Base-by-base conservation (phyloP, 2,329 filamentous ascomycete genomes). In the Fusarium sp. region DNA sequence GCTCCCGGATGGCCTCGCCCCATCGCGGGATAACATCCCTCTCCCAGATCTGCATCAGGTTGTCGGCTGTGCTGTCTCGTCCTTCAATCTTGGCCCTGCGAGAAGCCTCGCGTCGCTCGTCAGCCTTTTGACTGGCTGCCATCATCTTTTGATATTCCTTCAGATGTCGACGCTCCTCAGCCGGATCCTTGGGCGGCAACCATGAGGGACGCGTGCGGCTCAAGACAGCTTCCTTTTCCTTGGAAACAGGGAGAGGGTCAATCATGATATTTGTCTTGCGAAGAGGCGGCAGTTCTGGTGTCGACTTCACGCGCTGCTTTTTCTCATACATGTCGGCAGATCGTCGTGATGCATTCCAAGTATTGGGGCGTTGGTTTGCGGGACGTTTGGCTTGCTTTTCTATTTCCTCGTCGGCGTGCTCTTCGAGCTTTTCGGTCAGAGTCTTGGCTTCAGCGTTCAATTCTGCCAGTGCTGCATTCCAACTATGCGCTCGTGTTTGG, bases 121-220 rank as follows among this genome's bases (percentile, higher is more conserved):
- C 89, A 0, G 87, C 86, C 74, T 88, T 87, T 54, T 83, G 79
- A 71, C 88, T 90, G 46, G 83, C 83, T 0, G 84, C 85, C 91
- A 95, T 93, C 91, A 96, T 94, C 78, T 87, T 90, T 80, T 94
- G 91, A 77, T 94, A 96, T 78, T 96, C 90, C 75, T 88, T 94
- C 71, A 99, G 78, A 80, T 99, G 96, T 72, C 91, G 91, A 78
- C 89, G 92, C 82, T 99, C 96, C 80, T 99, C 96, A 57, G 92
- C 92, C 3, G 94, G 94, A 71, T 96, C 90, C 81, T 96, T 96
- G 2, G 93, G 93, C 1, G 93, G 93, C 4, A 96, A 83, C 93
- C 93, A 96, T 2, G 92, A 94, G 1, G 93, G 93, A 40, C 93
- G 86, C 3, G 93, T 96, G 20, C 93, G 86, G 25, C 92, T 94